Evolutionary conservation across 148 eudicot species (phyloP), one percentile per base, ranked within the genome.

Genomic region (Nepenthes mirabilis): DNA sequence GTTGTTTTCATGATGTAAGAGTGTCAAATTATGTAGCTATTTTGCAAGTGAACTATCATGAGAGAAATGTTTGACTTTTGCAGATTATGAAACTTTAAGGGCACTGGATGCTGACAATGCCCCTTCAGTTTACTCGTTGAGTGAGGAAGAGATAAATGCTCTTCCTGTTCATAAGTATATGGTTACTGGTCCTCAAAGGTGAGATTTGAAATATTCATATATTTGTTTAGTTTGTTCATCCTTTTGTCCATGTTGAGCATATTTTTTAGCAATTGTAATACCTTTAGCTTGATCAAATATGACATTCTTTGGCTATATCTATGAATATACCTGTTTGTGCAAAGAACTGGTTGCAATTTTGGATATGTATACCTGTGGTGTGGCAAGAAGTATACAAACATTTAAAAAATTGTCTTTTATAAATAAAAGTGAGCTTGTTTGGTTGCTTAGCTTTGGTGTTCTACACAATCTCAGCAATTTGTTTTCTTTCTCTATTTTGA

Each of bases 21-120:
- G 23, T 23, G 0, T 23, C 23, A 23, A 23, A 23, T 23, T 23
- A 23, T 23, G 48, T 45, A 5, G 6, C 11, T 45, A 6, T 45
- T 11, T 45, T 5, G 48, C 48, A 45, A 45, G 48, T 45, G 6
- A 45, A 11, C 11, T 45, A 11, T 45, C 11, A 45, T 23, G 23
- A 45, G 34, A 49, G 43, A 51, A 5, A 14, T 14, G 6, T 33
- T 58, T 43, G 33, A 12, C 47, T 55, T 23, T 13, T 71, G 75
- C 80, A 90, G 97, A 90, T 74, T 90, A 90, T 77, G 97, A 90
- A 74, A 84, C 97, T 52, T 65, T 90, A 56, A 81, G 97, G 61
- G 95, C 95, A 34, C 73, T 90, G 59, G 97, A 90, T 77, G 78
- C 77, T 58, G 97, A 90, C 65, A 84, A 87, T 80, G 73, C 66